Evolutionary conservation across 768 basidiomycete species (phyloP), one percentile per base, ranked within the genome.

Genomic region (Mycena pura): DNA sequence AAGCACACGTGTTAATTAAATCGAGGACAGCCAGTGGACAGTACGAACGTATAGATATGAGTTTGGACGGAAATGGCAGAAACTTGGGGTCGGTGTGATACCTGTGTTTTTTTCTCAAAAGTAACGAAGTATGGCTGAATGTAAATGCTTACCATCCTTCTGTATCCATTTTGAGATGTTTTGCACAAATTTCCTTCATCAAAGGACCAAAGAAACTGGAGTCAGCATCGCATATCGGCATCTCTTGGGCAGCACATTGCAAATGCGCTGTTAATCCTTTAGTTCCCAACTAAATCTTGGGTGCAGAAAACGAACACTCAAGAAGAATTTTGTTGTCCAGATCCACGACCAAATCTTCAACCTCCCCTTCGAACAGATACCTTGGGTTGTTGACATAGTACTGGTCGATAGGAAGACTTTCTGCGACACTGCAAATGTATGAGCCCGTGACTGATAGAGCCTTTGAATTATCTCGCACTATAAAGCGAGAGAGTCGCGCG

Each of bases 231-330:
- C 83, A 85, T 22, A 95, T 65, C 0, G 94, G 94, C 85, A 96
- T 90, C 74, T 96, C 95, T 54, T 88, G 80, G 0, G 86, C 92
- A 17, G 94, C 95, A 65, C 93, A 96, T 70, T 96, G 95, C 13
- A 96, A 72, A 70, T 95, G 94, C 6, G 86, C 89, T 83, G 50
- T 11, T n/a, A 50, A 51, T 34, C 11, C n/a, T 19, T 64, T 25
- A 61, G 59, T 27, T 25, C 14, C 36, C 10, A 47, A 14, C 50
- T 6, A 6, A 29, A 40, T 48, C n/a, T n/a, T 36, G 8, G 21
- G 6, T 22, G 14, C 9, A 28, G 11, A 24, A 39, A 25, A n/a
- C 8, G 29, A 14, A 78, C 83, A 80, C 78, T 95, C 95, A 2
- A 94, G 76, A 22, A 95, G 79, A 24, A 92, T 77, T 59, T 85